Conservation (phyloP, 1,284 basidiomycete genomes). For the Cryptococcus neoformans region DNA sequence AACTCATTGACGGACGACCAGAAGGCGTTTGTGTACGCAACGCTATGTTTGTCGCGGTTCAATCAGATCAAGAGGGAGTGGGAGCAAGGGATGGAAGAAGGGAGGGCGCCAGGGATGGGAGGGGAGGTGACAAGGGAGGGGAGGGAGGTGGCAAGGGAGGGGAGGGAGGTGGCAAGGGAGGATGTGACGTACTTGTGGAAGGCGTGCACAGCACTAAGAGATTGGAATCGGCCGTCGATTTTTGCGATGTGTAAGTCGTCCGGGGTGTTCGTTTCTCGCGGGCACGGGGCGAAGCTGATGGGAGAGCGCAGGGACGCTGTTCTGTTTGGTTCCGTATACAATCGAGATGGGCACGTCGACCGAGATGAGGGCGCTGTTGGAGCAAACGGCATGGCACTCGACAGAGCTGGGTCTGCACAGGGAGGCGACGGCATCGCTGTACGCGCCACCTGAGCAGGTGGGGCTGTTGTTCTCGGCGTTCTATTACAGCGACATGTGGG, state of each 20-base stretch:
- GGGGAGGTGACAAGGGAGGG: no score
- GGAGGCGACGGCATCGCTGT: conserved; percentile 10
- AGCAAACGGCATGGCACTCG: conserved; percentile 22
- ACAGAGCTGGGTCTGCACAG: conserved; percentile 18
- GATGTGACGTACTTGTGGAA: conserved; percentile 29
- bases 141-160: background rate
- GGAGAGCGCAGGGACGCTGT: conserved; percentile 17
- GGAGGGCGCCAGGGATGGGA: no score
- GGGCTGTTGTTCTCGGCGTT: conserved; percentile 18
- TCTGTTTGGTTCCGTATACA: conserved; percentile 17
- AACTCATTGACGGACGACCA: conserved; percentile 22
- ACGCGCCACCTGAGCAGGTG: conserved; percentile 16
- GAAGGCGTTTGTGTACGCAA: conserved; percentile 20
- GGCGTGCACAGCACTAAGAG: conserved; percentile 16
- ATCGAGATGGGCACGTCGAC: conserved; percentile 11
- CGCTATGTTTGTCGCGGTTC: conserved; percentile 17
- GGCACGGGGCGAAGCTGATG: background rate
- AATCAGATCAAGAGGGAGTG: conserved; percentile 7
- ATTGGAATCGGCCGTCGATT: conserved; percentile 21
- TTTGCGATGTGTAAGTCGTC: conserved; percentile 23
- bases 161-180: conserved; percentile 8
- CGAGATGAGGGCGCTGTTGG: conserved; percentile 13
- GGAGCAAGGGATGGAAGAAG: no score
- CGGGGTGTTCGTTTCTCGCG: background rate
- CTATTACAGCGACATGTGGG: conserved; percentile 29